Conservation (phyloP, 345 rosid species). For the Eucalyptus erythrocorys region DNA sequence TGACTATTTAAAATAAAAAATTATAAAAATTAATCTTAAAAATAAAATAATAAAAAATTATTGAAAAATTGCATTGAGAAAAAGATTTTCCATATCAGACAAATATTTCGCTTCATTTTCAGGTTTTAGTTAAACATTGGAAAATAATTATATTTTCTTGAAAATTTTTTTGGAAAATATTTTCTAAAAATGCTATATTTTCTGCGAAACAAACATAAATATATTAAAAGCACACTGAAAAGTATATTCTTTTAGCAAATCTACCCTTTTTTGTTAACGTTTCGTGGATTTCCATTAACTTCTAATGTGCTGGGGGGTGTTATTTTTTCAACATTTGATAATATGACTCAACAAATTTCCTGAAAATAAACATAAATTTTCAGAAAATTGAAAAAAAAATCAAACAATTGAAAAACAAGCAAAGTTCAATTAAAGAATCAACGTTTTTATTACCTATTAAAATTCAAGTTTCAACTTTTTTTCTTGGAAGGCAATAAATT, state of each 20-base stretch:
- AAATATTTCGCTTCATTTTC: too few species aligned
- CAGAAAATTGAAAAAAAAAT: not conserved
- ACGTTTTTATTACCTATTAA: not conserved
- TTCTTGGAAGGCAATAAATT: not conserved
- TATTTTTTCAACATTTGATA: not conserved
- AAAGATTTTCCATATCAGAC: too few species aligned
- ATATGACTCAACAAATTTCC: not conserved
- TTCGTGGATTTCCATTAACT: not conserved
- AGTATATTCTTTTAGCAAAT: not conserved
- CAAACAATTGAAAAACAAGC: too few species aligned
- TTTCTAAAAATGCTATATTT: accelerated
- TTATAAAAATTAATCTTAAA: too few species aligned
- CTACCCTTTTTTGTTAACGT: not conserved
- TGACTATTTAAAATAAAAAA: too few species aligned
- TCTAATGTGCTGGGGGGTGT: not conserved
- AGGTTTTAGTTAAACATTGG: too few species aligned
- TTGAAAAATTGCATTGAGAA: too few species aligned
- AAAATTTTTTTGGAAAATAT: too few species aligned
- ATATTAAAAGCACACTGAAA: not conserved
- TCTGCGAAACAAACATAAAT: accelerated
- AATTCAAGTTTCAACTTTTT: not conserved
- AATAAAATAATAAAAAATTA: too few species aligned
- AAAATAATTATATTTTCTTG: too few species aligned
- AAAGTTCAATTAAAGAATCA: too few species aligned
- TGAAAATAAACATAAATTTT: not conserved